These are phyloP conservation scores for Yamadazyma sp. DNA, from an alignment of 1,139 yeast genomes.

Conservation along the genomic window DNA sequence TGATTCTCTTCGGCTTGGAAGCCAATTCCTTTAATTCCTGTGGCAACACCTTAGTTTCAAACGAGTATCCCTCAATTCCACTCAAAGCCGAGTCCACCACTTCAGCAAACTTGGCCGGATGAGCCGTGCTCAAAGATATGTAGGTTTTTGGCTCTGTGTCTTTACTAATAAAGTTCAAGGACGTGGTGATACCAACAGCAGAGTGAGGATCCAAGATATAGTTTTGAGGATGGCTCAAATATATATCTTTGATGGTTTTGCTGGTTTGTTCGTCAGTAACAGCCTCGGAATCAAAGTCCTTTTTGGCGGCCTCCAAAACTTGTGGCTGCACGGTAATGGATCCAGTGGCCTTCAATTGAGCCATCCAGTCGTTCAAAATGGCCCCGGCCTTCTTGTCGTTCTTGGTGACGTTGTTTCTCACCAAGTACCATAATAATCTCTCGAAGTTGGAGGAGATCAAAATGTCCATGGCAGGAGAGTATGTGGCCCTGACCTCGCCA, in stretches of 20 bases:
- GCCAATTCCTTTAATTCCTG: slow-evolving; percentile 76
- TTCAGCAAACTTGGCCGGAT: slow-evolving; percentile 96
- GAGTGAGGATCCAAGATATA: slow-evolving; percentile 96
- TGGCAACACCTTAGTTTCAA: slow-evolving; percentile 86
- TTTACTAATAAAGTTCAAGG: slow-evolving; percentile 57
- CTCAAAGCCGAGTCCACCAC: slow-evolving; percentile 84
- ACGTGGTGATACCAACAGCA: slow-evolving; percentile 87
- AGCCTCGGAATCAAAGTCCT: slow-evolving; percentile 73
- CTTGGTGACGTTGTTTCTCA: slow-evolving; percentile 63
- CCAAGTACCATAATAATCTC: slow-evolving; percentile 91
- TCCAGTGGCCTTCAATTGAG: slow-evolving; percentile 71
- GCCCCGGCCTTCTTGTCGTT: slow-evolving; percentile 73
- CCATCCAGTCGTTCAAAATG: slow-evolving; percentile 74
- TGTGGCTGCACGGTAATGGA: slow-evolving; percentile 67
- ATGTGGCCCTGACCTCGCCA: slow-evolving; percentile 75
- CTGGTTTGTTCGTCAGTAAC: slow-evolving; percentile 78
- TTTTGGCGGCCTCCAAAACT: slow-evolving; percentile 65
- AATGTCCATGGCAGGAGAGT: slow-evolving; percentile 98
- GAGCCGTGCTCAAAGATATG: slow-evolving; percentile 92
- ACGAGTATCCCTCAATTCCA: slow-evolving; percentile 69
- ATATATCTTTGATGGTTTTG: slow-evolving; percentile 69
- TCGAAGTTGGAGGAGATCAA: slow-evolving; percentile 93
- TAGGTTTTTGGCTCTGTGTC: slow-evolving; percentile 49
- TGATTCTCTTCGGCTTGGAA: slow-evolving; percentile 72
- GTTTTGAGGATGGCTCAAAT: slow-evolving; percentile 57